phyloP scores from a whole-genome alignment of 2,329 filamentous ascomycete genomes.

The Trichoderma sp. region DNA sequence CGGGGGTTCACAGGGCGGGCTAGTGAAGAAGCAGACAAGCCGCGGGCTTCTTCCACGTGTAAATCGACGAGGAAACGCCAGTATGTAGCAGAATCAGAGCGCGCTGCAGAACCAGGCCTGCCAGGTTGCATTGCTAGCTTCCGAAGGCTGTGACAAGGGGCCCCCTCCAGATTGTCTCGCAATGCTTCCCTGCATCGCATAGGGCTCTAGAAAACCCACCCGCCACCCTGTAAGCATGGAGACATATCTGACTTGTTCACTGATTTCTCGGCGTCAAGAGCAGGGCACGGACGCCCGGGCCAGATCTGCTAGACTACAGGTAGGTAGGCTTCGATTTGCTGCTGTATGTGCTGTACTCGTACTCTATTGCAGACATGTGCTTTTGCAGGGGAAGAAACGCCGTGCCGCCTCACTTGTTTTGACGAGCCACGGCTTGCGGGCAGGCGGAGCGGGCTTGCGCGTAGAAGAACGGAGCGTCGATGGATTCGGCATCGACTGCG shows the following conservation, averaged over 20 bases:
- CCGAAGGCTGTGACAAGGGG: not conserved
- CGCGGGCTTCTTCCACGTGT: not conserved
- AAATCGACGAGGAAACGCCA: not conserved
- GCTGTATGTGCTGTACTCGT: not conserved
- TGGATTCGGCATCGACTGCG: not conserved
- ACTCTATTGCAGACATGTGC: not conserved
- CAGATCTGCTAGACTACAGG: not conserved
- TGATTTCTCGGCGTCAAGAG: not conserved
- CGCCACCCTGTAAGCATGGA: not conserved
- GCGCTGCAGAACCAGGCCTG: not conserved
- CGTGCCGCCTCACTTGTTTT: not conserved
- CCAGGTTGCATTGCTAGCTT: not conserved
- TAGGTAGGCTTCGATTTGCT: not conserved
- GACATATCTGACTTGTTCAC: not conserved
- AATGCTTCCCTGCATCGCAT: not conserved
- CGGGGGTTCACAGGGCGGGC: not conserved
- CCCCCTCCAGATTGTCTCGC: not conserved
- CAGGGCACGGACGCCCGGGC: not conserved
- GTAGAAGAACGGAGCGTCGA: not conserved
- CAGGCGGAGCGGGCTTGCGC: not conserved
- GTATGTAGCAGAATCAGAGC: not conserved
- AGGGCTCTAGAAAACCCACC: constrained; percentile 10
- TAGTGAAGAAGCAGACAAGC: not conserved
- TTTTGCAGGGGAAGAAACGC: not conserved
- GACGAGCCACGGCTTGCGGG: not conserved